Evolutionary conservation across 2,329 filamentous ascomycete genomes (phyloP).

Genomic region (Blumeria graminis): DNA sequence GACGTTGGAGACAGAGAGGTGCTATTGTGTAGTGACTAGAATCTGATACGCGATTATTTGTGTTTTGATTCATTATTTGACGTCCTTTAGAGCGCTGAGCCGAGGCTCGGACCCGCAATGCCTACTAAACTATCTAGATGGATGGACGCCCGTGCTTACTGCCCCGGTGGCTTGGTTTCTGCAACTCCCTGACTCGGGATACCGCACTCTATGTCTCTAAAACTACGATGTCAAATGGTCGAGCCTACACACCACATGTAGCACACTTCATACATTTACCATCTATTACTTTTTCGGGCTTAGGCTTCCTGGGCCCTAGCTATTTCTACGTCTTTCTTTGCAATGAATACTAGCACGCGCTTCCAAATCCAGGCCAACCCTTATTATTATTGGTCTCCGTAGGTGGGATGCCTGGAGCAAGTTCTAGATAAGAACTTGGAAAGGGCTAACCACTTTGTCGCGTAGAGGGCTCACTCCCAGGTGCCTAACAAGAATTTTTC

Average conservation of each 20-base stretch:
- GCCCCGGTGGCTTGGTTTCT: too few species aligned
- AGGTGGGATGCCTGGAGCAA: neutral
- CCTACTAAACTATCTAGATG: neutral
- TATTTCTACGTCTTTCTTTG: neutral
- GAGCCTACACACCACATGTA: neutral
- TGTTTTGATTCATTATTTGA: too few species aligned
- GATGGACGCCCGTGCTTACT: neutral
- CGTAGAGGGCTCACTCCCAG: neutral
- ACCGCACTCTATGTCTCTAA: neutral
- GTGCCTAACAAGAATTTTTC: neutral
- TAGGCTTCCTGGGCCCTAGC: too few species aligned
- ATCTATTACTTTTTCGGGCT: neutral
- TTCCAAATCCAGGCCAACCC: neutral
- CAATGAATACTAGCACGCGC: neutral
- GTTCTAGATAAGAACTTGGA: neutral
- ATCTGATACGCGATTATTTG: too few species aligned
- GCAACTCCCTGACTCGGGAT: neutral
- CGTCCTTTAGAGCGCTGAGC: too few species aligned
- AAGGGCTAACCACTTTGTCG: neutral
- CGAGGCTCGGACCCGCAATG: too few species aligned
- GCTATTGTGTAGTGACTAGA: too few species aligned
- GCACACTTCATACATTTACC: neutral
- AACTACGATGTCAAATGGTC: neutral
- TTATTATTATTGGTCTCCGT: neutral
- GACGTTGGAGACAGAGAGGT: too few species aligned